phyloP scores from a whole-genome alignment of 768 basidiomycete species.

The Rhodotorula diobovata region DNA sequence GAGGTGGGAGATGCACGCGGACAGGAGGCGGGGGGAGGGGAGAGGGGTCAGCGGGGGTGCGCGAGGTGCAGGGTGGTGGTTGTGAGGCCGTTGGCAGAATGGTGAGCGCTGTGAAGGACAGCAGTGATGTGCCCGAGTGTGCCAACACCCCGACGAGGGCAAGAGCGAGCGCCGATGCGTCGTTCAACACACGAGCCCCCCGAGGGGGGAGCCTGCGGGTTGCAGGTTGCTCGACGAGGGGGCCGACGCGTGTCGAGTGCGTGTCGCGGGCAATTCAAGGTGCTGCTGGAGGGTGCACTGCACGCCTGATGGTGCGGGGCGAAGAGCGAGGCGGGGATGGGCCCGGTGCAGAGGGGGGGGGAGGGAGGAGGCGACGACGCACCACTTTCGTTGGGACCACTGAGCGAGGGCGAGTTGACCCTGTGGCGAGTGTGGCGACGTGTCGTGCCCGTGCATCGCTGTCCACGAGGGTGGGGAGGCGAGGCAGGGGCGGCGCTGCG shows the following conservation, averaged over 20 bases:
- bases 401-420: constrained; percentile 16
- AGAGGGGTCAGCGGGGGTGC: neutral
- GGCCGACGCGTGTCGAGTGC: too few species aligned
- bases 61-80: too few species aligned
- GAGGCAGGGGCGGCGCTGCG: neutral
- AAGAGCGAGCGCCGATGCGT: too few species aligned
- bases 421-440: neutral
- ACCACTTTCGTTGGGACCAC: constrained; percentile 23
- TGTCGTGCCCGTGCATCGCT: neutral
- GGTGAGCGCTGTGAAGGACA: too few species aligned
- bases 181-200: neutral
- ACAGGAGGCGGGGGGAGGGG: neutral
- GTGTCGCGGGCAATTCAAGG: neutral
- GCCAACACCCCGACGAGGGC: too few species aligned
- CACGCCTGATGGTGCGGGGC: neutral
- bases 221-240: neutral
- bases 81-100: too few species aligned
- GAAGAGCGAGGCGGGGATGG: too few species aligned
- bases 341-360: neutral
- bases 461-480: too few species aligned
- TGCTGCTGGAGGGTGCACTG: neutral
- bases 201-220: too few species aligned
- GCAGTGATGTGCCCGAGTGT: too few species aligned
- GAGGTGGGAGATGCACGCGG: neutral
- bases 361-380: neutral